Evolutionary conservation across 164 flowering plant genomes (phyloP), one percentile per base, ranked within the genome.

Genomic region (Paratinospora sagittata): DNA sequence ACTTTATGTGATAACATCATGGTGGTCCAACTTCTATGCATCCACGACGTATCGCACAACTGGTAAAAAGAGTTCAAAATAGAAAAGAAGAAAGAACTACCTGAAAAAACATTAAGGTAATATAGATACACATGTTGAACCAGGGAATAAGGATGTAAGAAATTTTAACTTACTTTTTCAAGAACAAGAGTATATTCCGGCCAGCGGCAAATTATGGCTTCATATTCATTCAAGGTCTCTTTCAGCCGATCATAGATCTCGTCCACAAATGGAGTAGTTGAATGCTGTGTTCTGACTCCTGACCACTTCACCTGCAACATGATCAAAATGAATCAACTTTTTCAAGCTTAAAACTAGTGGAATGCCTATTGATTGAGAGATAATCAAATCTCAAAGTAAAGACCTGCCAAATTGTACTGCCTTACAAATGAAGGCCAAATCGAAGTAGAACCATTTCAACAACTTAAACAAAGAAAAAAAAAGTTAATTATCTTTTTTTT

Each of bases 191-290:
- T 87, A 71, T 91, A 93, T 70, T 93, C 98, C 23, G 98, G 98
- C 98, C 98, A 93, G 60, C 97, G 91, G 79, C 87, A 81, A 49
- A 90, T 87, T 66, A 93, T 90, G 79, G 85, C 79, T 69, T 90
- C 96, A 78, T 93, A 93, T 69, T 91, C 88, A 58, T 77, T 86
- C 79, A 93, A 58, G 33, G 89, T 91, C 63, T 90, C 96, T 69
- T 77, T 85, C 73, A 93, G 74, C n/a, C 94, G 86, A 6, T 90
- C 95, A 81, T 93, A 93, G 92, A 91, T 89, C 11, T 88, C 98
- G 78, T 91, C 98, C 63, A 89, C 82, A 83, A 93, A 93, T 19
- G 98, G 98, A 76, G 98, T 93, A 8, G 97, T 93, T 43, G 88
- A 85, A 77, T 93, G 89, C 61, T 88, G 94, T 43, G 98, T 93